These are phyloP conservation scores for Mediolabrus comicus DNA, from an alignment of 108 stramenopile genomes.

Conservation along the genomic window DNA sequence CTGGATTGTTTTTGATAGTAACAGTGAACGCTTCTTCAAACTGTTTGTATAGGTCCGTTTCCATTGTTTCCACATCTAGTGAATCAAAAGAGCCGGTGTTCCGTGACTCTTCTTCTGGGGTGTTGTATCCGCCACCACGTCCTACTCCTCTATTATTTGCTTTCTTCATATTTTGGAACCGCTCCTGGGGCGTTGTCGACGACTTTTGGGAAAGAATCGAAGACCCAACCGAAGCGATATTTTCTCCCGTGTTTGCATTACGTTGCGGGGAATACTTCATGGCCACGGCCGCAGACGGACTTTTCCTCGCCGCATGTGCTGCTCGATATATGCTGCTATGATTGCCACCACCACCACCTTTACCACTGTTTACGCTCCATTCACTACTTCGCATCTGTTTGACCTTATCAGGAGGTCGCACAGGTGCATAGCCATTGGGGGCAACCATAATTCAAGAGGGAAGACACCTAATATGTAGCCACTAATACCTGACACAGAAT, in stretches of 20 bases:
- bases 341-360: no score
- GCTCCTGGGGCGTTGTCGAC: not conserved
- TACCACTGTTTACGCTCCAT: not conserved
- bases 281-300: not conserved
- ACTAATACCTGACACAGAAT: no score
- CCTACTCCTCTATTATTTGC: not conserved
- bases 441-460: no score
- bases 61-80: not conserved
- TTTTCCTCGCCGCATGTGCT: not conserved
- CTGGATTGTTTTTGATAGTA: conserved; percentile 30
- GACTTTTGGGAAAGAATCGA: not conserved
- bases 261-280: not conserved
- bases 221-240: not conserved
- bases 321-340: not conserved
- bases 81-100: not conserved
- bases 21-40: conserved; percentile 38
- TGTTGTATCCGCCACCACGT: not conserved
- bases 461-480: no score
- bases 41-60: conserved; percentile 14
- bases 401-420: not conserved
- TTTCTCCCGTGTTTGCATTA: not conserved
- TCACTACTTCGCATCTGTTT: not conserved
- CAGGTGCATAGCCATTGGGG: not conserved
- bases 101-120: not conserved
- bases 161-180: not conserved